Percentiles rank a stretch among this genome's conserved stretches.
Evolutionary conservation across 1,139 yeast genomes (phyloP).

Genomic region (Saccharomyces hybrid): DNA sequence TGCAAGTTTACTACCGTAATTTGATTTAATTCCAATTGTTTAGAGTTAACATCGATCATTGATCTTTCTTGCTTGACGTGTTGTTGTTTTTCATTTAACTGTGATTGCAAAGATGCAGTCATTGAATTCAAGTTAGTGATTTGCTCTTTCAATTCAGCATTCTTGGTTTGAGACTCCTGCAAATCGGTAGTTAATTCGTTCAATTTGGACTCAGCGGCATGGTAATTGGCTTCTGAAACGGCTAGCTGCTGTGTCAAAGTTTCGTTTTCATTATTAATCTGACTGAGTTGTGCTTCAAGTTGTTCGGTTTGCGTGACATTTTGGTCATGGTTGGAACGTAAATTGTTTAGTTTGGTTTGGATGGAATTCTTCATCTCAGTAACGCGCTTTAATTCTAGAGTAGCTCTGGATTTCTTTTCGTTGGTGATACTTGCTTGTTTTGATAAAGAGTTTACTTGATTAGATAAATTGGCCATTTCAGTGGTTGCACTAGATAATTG

Average conservation of each 20-base stretch:
- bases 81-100: slow-evolving; percentile 42
- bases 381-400: slow-evolving; percentile 60
- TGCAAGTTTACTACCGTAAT: slow-evolving; percentile 38
- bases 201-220: slow-evolving; percentile 61
- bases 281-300: slow-evolving; percentile 52
- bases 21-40: slow-evolving; percentile 58
- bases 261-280: slow-evolving; percentile 62
- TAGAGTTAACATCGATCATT: slow-evolving; percentile 54
- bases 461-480: slow-evolving; percentile 79
- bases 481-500: slow-evolving; percentile 72
- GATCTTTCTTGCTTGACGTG: slow-evolving; percentile 57
- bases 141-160: slow-evolving; percentile 56
- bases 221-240: slow-evolving; percentile 71
- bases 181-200: slow-evolving; percentile 52
- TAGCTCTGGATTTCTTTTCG: slow-evolving; percentile 66
- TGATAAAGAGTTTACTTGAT: slow-evolving; percentile 72
- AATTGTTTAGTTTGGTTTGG: slow-evolving; percentile 55
- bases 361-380: slow-evolving; percentile 61
- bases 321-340: slow-evolving; percentile 66
- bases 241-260: slow-evolving; percentile 68
- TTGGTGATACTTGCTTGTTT: slow-evolving; percentile 64
- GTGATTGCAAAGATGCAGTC: slow-evolving; percentile 49
- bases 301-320: slow-evolving; percentile 70
- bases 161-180: slow-evolving; percentile 61
- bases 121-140: slow-evolving; percentile 62